Base-by-base conservation (phyloP, 768 basidiomycete genomes). In the Hypholoma fasciculare region DNA sequence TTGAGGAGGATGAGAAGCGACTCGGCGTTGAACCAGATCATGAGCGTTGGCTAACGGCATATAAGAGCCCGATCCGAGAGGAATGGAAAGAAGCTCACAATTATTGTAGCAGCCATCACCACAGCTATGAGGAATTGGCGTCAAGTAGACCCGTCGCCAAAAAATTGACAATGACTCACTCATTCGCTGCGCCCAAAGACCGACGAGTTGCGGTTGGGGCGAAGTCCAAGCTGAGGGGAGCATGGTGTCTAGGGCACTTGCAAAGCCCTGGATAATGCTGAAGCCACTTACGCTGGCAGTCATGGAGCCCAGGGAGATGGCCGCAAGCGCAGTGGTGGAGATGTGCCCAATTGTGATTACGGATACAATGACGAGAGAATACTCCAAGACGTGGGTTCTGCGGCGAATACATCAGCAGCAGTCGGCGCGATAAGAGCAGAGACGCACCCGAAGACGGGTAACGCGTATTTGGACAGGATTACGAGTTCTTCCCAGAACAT, bases 211-310 rank as follows among this genome's bases (percentile, higher is more conserved):
- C 0, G 95, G 96, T 30, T 88, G 86, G 1, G 86, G 68, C 3
- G 94, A 94, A 0, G 97, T 96, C 95, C 92, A 99, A 14, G 96
- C 95, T 39, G 92, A 86, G 0, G 97, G 96, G 8, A 98, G 84
- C 65, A 99, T 82, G 0, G 96, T 96, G 70, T 99, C 97, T 17
- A 99, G 84, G 0, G 93, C 87, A 49, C 89, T 91, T 7, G 85
- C 77, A 54, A 96, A 84, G 17, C 94, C 94, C 62, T 90, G 89
- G 6, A 95, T 76, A 54, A 96, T 87, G 61, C 87, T 90, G 63
- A 89, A 89, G 1, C 84, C 89, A 1, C 90, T 86, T 11, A 88
- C 85, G 52, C 81, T 83, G 17, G 85, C 86, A 0, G 88, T 89
- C 87, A 91, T 89, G 11, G 84, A 86, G 2, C 83, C 88, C 11